Base-by-base conservation (phyloP, 352 stramenopile species). In the Globisporangium abappressorium region DNA sequence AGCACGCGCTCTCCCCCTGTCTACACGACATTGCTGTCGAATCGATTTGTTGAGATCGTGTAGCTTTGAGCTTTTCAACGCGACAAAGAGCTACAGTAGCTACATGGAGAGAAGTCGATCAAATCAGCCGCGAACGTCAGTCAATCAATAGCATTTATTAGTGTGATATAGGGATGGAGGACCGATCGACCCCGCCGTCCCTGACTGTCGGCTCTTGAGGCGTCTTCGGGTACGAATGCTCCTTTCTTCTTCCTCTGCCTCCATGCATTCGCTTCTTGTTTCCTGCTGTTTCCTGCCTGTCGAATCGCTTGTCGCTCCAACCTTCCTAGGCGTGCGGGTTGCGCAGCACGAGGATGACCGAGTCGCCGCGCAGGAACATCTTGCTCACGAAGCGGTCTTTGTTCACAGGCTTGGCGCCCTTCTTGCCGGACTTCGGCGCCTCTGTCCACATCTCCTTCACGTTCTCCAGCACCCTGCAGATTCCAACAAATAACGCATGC, bases 371-470 rank as follows among this genome's bases (percentile, higher is more conserved):
- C 62, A 99, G 79, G 80, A 99, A 99, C 94, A 99, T 99, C 81
- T 99, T 99, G 81, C 93, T 98, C 51, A 99, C 93, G 71, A 99
- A 99, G 76, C 97, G 87, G 85, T 99, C 96, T 72, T 99, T 99
- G 82, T 99, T 99, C n/a, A 99, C 89, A 18, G 94, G 86, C 73
- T 97, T 97, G 64, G 93, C 95, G 57, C 94, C 90, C 71, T 98
- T 98, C 75, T 98, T 98, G 53, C 97, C 97, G 38, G 93, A 96
- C 84, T 99, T 99, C 70, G 96, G 97, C 64, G 91, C 86, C 87
- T 99, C 98, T 22, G 97, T 99, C 98, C 98, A 99, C 94, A 99
- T 99, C 86, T 99, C 98, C 81, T 99, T 99, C 47, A 99, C 98
- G 76, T 99, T 98, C 84, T 99, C 97, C 56, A 99, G 84, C 64